Evolutionary conservation across 805 yeast species (phyloP).

Genomic region (Clavispora fructus): DNA sequence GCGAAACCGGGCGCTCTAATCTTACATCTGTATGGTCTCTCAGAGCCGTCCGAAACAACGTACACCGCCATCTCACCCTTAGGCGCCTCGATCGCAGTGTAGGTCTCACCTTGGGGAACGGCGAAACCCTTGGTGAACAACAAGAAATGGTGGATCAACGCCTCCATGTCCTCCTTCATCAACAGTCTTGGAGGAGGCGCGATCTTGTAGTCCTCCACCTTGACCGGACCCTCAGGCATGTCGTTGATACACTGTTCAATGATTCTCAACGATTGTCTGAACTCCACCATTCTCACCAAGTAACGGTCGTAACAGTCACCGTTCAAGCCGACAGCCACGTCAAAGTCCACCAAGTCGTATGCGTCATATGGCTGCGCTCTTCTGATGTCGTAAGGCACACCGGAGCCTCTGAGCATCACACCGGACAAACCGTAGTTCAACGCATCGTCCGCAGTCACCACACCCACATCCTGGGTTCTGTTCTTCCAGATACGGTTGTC

Average conservation of each 20-base stretch:
- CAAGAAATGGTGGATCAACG: conserved; percentile 83
- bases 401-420: conserved; percentile 88
- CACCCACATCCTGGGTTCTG: conserved; percentile 77
- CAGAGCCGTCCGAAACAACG: conserved; percentile 83
- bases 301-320: conserved; percentile 93
- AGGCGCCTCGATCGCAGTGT: conserved; percentile 89
- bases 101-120: conserved; percentile 88
- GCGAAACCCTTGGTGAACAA: conserved; percentile 83
- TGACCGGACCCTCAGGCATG: conserved; percentile 89
- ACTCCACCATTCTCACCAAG: conserved; percentile 84
- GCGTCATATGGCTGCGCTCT: conserved; percentile 89
- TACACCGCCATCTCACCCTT: conserved; percentile 94
- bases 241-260: conserved; percentile 86
- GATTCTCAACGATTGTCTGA: conserved; percentile 84
- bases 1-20: conserved; percentile 95
- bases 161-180: conserved; percentile 93
- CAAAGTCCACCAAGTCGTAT: conserved; percentile 79
- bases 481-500: conserved; percentile 92
- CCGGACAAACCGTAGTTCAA: conserved; percentile 76
- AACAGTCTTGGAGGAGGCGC: conserved; percentile 73
- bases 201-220: conserved; percentile 85
- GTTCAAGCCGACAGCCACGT: conserved; percentile 77
- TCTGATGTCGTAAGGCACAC: conserved; percentile 81
- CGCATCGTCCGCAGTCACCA: conserved; percentile 81
- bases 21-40: conserved; percentile 88